These are phyloP conservation scores for Volvariella surrecta DNA, from an alignment of 1,284 basidiomycete genomes.

Conservation along the genomic window DNA sequence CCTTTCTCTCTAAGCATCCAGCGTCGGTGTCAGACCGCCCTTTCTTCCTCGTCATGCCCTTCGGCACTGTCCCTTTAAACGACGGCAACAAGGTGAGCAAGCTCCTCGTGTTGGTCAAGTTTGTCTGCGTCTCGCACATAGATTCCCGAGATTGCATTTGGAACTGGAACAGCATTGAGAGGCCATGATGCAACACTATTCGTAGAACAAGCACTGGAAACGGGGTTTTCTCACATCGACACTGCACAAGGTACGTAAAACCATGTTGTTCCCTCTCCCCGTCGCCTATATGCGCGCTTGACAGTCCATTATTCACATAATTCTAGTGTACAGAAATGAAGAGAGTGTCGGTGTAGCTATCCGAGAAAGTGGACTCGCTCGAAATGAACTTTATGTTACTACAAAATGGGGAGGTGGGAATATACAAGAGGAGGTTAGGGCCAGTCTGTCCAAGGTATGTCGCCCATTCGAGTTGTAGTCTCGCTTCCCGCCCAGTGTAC, in stretches of 20 bases:
- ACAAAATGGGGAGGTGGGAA: constrained; percentile 45
- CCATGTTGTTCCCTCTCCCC: constrained; percentile 1
- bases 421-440: constrained; percentile 26
- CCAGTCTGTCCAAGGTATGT: constrained; percentile 17
- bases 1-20: too few relatives aligned
- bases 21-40: too few relatives aligned
- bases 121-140: constrained; percentile 12
- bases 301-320: constrained; percentile 9
- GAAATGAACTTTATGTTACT: constrained; percentile 46
- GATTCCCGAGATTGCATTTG: constrained; percentile 52
- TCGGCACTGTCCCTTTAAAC: constrained; percentile 36
- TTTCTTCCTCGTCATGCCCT: constrained; percentile 35
- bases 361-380: constrained; percentile 35
- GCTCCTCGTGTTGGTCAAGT: background rate
- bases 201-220: constrained; percentile 34
- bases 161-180: constrained; percentile 41
- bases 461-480: background rate
- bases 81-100: constrained; percentile 35
- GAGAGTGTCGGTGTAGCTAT: constrained; percentile 42
- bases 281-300: background rate
- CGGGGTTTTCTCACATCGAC: constrained; percentile 40
- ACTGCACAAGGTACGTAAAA: constrained; percentile 36
- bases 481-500: too few relatives aligned
- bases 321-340: constrained; percentile 45
- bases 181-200: constrained; percentile 30